phyloP scores from a whole-genome alignment of 2,329 filamentous ascomycete genomes.

The Fusarium austroafricanum region DNA sequence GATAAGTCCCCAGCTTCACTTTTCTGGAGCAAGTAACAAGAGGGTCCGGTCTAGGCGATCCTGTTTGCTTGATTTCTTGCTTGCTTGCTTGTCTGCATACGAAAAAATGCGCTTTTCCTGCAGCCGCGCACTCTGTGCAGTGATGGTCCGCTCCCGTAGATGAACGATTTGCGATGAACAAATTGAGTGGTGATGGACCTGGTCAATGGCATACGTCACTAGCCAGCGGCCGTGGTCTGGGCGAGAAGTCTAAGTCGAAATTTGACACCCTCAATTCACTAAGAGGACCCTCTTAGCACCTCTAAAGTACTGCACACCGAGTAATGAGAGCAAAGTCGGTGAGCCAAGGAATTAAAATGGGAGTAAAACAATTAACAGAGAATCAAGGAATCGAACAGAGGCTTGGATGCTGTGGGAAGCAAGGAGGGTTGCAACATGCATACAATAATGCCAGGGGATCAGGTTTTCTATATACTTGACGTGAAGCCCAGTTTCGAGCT shows the following conservation, averaged over 20 bases:
- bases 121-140: slow-evolving; percentile 12
- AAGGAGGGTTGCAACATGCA: slow-evolving; percentile 20
- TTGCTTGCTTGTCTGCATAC: background rate
- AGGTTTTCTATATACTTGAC: slow-evolving; percentile 39
- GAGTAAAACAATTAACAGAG: slow-evolving; percentile 6
- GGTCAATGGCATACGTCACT: slow-evolving; percentile 44
- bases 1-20: slow-evolving; percentile 24
- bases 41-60: slow-evolving; percentile 11
- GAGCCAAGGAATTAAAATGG: slow-evolving; percentile 26
- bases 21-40: slow-evolving; percentile 20
- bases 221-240: slow-evolving; percentile 34
- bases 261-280: slow-evolving; percentile 38
- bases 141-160: slow-evolving; percentile 1
- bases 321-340: slow-evolving; percentile 37
- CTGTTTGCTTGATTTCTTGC: slow-evolving; percentile 16
- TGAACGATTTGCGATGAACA: slow-evolving; percentile 27
- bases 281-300: slow-evolving; percentile 29
- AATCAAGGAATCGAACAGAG: slow-evolving; percentile 25
- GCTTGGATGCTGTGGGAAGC: slow-evolving; percentile 5
- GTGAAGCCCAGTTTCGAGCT: too few relatives aligned
- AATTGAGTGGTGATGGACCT: slow-evolving; percentile 40
- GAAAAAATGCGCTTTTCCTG: background rate
- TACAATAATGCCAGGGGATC: slow-evolving; percentile 20
- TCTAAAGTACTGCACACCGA: slow-evolving; percentile 22
- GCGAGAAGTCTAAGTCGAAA: slow-evolving; percentile 43